These are phyloP conservation scores for Termitomyces sp. DNA, from an alignment of 768 basidiomycete genomes.

Conservation along the genomic window DNA sequence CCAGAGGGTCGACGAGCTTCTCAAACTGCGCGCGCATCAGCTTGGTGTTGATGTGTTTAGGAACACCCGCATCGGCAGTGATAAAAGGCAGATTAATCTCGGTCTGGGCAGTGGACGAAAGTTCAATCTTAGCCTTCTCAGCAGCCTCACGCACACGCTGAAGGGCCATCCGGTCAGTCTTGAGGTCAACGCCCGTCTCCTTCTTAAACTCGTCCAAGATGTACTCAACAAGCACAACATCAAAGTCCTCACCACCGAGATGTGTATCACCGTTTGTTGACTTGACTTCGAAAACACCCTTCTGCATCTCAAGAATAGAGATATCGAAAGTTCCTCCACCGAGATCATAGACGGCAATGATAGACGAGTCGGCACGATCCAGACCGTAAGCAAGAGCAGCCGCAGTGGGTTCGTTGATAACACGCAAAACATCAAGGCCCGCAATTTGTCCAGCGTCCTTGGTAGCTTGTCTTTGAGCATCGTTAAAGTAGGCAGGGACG, in stretches of 20 bases:
- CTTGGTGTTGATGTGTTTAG: slow-evolving; percentile 95
- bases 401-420: slow-evolving; percentile 99
- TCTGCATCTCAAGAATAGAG: slow-evolving; percentile 98
- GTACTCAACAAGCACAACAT: slow-evolving; percentile 82
- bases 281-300: slow-evolving; percentile 99
- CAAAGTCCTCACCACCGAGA: slow-evolving; percentile 95
- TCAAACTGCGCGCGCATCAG: slow-evolving; percentile 90
- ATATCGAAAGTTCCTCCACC: slow-evolving; percentile 99
- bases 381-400: slow-evolving; percentile 98
- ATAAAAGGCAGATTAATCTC: slow-evolving; percentile 99
- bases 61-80: slow-evolving; percentile 90
- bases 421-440: slow-evolving; percentile 94
- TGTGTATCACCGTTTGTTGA: slow-evolving; percentile 99
- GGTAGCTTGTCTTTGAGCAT: slow-evolving; percentile 98
- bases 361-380: slow-evolving; percentile 75
- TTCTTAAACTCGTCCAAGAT: slow-evolving; percentile 94
- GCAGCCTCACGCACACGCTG: slow-evolving; percentile 99
- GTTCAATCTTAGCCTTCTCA: slow-evolving; percentile 98
- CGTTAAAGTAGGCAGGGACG: slow-evolving; percentile 99
- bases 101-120: slow-evolving; percentile 91
- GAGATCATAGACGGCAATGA: slow-evolving; percentile 98
- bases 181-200: slow-evolving; percentile 77
- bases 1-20: slow-evolving; percentile 71
- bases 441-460: slow-evolving; percentile 98
- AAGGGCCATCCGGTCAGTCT: slow-evolving; percentile 89